Evolutionary conservation across 345 rosid genomes (phyloP).

Genomic region (Populus euphratica): DNA sequence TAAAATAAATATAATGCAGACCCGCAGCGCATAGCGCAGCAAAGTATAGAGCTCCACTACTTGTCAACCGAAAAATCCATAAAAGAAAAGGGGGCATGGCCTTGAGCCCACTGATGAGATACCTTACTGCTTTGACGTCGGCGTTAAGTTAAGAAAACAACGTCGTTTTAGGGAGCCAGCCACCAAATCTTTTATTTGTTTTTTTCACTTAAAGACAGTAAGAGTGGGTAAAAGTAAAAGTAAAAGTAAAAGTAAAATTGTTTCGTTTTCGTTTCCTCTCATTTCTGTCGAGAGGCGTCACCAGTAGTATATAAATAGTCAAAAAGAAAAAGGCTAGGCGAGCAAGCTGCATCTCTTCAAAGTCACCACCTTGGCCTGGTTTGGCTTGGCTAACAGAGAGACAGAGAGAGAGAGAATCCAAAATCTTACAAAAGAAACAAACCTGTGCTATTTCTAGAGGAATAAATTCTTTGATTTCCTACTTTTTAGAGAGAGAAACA

Average conservation of each 20-base stretch:
- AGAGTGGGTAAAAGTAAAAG: not conserved
- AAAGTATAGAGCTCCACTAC: too few species aligned
- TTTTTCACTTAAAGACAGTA: not conserved
- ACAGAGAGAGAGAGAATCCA: not conserved
- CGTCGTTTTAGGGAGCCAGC: too few species aligned
- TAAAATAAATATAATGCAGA: too few species aligned
- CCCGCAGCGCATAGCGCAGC: too few species aligned
- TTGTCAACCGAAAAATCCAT: too few species aligned
- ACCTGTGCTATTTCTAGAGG: not conserved
- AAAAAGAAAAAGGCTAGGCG: not conserved
- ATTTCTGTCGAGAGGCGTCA: not conserved
- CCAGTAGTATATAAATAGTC: not conserved
- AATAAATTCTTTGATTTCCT: not conserved
- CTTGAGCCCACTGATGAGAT: too few species aligned
- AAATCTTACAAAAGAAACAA: not conserved
- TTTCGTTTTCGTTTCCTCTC: not conserved
- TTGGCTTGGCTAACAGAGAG: not conserved
- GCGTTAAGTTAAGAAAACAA: too few species aligned
- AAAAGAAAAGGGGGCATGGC: too few species aligned
- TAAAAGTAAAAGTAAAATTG: too few species aligned
- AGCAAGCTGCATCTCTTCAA: not conserved
- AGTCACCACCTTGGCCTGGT: not conserved
- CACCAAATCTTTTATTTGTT: too few species aligned
- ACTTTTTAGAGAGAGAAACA: not conserved
- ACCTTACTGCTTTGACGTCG: too few species aligned